Evolutionary conservation across 2,329 filamentous ascomycete species (phyloP).

Genomic region (Ramularia collo-cygni): DNA sequence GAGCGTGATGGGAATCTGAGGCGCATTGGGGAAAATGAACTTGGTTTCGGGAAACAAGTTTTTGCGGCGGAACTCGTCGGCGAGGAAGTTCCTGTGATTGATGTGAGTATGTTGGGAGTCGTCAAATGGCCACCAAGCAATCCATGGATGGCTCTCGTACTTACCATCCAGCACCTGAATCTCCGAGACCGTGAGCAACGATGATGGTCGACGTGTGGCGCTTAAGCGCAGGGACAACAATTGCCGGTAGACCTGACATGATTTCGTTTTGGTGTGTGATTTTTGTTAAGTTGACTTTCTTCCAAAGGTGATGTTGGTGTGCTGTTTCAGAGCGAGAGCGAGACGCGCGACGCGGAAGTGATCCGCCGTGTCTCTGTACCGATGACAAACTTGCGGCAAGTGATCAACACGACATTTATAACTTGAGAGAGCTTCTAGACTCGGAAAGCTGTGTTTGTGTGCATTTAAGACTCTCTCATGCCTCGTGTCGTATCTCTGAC

Average conservation of each 20-base stretch:
- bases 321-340: too few relatives aligned
- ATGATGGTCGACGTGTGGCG: constrained; percentile 93
- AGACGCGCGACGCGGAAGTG: neutral
- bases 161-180: constrained; percentile 71
- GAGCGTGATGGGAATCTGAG: constrained; percentile 38
- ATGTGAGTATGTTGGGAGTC: neutral
- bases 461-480: neutral
- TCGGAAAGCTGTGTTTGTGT: too few relatives aligned
- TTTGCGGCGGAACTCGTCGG: constrained; percentile 78
- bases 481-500: neutral
- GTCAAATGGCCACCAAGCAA: neutral
- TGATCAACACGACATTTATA: too few relatives aligned
- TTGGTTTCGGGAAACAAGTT: constrained; percentile 77
- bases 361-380: neutral
- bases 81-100: constrained; percentile 57
- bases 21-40: constrained; percentile 90
- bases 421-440: too few relatives aligned
- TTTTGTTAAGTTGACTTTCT: constrained; percentile 1
- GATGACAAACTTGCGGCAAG: too few relatives aligned
- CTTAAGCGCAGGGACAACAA: constrained; percentile 71
- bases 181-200: constrained; percentile 85
- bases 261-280: neutral
- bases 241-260: constrained; percentile 43
- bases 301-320: neutral
- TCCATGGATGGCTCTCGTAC: constrained; percentile 1